phyloP scores from a whole-genome alignment of 116 monocot genomes.

The Papilionanthe hybrid region DNA sequence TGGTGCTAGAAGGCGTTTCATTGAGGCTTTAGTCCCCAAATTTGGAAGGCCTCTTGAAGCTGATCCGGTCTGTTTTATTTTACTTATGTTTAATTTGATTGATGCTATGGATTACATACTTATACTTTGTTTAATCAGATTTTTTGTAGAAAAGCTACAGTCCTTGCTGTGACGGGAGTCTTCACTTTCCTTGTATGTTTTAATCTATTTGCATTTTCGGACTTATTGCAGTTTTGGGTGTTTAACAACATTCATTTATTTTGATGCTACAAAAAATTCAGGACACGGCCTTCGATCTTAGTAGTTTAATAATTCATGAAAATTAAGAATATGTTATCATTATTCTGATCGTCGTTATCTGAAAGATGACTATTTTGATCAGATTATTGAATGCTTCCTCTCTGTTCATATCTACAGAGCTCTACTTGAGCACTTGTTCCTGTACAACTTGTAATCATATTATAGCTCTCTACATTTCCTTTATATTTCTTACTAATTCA shows the following conservation, averaged over 20 bases:
- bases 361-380: background rate
- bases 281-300: background rate
- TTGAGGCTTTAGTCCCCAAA: conserved; percentile 64
- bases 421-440: background rate
- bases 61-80: conserved; percentile 52
- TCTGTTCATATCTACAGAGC: background rate
- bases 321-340: background rate
- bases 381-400: background rate
- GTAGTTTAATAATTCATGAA: background rate
- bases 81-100: background rate
- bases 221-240: background rate
- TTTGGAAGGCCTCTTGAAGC: conserved; percentile 95
- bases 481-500: background rate
- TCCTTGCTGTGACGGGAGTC: conserved; percentile 45
- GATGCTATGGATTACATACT: conserved; percentile 3
- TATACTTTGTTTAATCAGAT: conserved; percentile 36
- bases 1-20: conserved; percentile 75
- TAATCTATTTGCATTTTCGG: too few species aligned
- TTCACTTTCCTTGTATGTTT: conserved; percentile 73
- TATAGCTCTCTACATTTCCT: background rate
- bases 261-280: background rate
- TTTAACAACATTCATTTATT: background rate
- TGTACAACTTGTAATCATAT: background rate
- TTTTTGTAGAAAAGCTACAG: conserved; percentile 71
- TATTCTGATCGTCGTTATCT: background rate